A percentile compares a stretch with the other conserved stretches of the same genome.
These are phyloP conservation scores for Gonium pectorale DNA, from an alignment of 139 green algal species.

Conservation along the genomic window DNA sequence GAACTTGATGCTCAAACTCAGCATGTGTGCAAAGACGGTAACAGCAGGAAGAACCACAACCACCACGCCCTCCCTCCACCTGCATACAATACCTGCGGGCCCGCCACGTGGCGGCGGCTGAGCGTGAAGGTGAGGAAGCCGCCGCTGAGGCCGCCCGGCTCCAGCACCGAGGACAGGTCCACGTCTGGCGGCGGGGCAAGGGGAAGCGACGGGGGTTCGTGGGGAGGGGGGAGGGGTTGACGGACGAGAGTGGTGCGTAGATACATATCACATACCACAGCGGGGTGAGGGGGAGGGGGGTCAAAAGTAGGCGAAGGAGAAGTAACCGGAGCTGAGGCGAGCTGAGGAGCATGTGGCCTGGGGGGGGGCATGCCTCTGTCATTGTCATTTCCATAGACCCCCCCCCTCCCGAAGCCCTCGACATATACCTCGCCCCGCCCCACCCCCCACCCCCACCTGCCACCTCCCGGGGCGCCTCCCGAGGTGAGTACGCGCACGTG, in stretches of 20 bases:
- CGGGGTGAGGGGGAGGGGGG: background rate
- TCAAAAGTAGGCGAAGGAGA: background rate
- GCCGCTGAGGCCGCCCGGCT: background rate
- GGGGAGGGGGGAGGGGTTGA: background rate
- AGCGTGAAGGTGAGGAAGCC: constrained; percentile 30
- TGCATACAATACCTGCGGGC: constrained; percentile 18
- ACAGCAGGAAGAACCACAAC: too few relatives aligned
- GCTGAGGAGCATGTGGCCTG: background rate
- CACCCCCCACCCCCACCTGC: background rate
- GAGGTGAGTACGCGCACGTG: background rate
- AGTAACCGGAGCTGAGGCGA: background rate
- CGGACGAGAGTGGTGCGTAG: too few relatives aligned
- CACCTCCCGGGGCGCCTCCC: constrained; percentile 22
- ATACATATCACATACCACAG: too few relatives aligned
- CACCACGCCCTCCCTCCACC: constrained; percentile 27
- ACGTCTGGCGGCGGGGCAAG: background rate
- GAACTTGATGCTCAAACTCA: too few relatives aligned
- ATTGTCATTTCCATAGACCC: too few relatives aligned
- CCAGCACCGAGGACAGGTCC: background rate
- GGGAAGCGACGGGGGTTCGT: background rate
- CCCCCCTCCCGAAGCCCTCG: background rate
- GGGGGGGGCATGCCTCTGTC: too few relatives aligned
- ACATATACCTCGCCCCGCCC: background rate
- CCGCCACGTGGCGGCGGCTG: constrained; percentile 13
- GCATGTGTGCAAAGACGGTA: too few relatives aligned